Conservation (phyloP, 441 rosid species). For the Syzygium syzygioides region DNA sequence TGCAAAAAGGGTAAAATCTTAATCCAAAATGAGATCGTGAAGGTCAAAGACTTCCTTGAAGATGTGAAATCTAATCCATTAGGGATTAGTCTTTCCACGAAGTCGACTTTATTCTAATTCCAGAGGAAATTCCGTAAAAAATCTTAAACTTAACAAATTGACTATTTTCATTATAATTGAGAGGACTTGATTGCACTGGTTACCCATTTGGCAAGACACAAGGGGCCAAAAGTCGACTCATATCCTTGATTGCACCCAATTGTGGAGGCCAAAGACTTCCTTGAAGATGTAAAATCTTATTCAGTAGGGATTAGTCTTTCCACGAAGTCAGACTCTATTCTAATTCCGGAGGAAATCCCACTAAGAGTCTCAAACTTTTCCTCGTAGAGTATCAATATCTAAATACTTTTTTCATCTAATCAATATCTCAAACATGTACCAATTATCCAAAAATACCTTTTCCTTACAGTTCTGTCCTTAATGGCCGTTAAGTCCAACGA, state of each 20-base stretch:
- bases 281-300: too few relatives aligned
- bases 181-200: background rate
- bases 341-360: too few relatives aligned
- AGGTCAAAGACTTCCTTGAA: background rate
- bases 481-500: too few relatives aligned
- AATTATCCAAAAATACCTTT: too few relatives aligned
- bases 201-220: background rate
- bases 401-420: too few relatives aligned
- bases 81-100: background rate
- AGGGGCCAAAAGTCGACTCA: background rate
- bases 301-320: too few relatives aligned
- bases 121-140: background rate
- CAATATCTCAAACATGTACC: too few relatives aligned
- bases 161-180: background rate
- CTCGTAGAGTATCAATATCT: too few relatives aligned
- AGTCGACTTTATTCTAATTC: background rate
- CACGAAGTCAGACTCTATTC: too few relatives aligned
- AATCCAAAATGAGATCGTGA: background rate
- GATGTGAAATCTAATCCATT: background rate
- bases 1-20: background rate
- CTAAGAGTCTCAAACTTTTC: too few relatives aligned
- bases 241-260: background rate
- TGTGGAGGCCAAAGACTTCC: too few relatives aligned
- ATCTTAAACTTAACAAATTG: background rate
- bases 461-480: too few relatives aligned